Conservation (phyloP, 1,139 yeast species). For the Saccharomyces hybrid region DNA sequence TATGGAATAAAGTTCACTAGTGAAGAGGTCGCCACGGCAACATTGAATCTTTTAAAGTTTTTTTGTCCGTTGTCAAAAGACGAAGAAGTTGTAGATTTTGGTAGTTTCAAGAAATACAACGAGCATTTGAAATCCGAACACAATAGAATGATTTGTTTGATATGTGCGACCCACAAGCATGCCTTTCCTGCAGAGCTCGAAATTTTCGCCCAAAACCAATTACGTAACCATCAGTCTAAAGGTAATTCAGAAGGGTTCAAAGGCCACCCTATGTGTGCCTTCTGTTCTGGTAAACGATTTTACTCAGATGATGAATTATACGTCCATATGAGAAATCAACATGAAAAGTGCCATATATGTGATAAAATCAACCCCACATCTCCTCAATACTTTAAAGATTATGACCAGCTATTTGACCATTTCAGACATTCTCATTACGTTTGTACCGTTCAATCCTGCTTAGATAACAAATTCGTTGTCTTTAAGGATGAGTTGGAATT, state of each 20-base stretch:
- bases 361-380: constrained; percentile 57
- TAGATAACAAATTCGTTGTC: constrained; percentile 86
- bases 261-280: constrained; percentile 87
- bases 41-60: constrained; percentile 47
- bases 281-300: constrained; percentile 66
- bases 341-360: constrained; percentile 87
- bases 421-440: constrained; percentile 66
- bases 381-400: constrained; percentile 75
- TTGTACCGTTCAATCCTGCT: constrained; percentile 74
- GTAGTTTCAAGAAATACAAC: constrained; percentile 49
- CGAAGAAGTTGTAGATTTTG: constrained; percentile 31
- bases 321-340: constrained; percentile 73
- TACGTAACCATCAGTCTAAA: constrained; percentile 59
- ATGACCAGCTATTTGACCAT: constrained; percentile 66
- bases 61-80: constrained; percentile 44
- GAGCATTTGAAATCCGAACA: constrained; percentile 62
- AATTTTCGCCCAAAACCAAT: constrained; percentile 52
- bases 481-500: constrained; percentile 80
- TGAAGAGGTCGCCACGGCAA: constrained; percentile 35
- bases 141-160: constrained; percentile 56
- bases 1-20: constrained; percentile 48
- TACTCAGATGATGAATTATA: constrained; percentile 85
- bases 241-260: constrained; percentile 68
- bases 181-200: constrained; percentile 69
- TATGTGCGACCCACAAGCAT: constrained; percentile 69